Conservation (phyloP, 169 alveolate species). For the Eimeria falciformis region DNA sequence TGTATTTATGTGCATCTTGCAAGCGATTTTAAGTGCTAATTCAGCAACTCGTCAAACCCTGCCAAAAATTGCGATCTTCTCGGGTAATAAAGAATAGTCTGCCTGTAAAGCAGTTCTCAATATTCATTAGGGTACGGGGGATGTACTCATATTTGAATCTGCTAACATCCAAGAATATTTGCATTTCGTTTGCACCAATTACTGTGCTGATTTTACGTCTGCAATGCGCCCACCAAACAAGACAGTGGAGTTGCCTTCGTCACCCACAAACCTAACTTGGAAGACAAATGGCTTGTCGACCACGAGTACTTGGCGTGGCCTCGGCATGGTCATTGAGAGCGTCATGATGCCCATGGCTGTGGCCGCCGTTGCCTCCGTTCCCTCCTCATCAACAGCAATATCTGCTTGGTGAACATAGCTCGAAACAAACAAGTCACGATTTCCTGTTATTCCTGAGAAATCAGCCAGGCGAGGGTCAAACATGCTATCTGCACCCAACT, state of each 20-base stretch:
- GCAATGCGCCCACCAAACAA: slow-evolving; percentile 5
- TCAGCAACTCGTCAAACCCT: too few relatives aligned
- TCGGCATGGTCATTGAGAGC: neutral
- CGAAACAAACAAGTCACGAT: slow-evolving; percentile 27
- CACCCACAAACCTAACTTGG: slow-evolving; percentile 2
- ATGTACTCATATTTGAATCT: too few relatives aligned
- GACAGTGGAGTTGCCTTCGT: neutral
- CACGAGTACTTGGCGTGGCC: neutral
- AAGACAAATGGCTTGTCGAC: slow-evolving; percentile 14
- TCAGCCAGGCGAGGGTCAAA: slow-evolving; percentile 59
- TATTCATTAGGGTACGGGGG: too few relatives aligned
- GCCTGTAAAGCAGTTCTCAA: too few relatives aligned
- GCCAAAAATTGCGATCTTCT: too few relatives aligned
- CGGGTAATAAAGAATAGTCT: too few relatives aligned
- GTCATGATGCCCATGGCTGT: slow-evolving; percentile 50
- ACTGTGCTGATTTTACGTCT: slow-evolving; percentile 24
- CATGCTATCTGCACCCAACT: neutral
- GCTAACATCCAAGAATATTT: too few relatives aligned
- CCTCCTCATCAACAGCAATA: slow-evolving; percentile 54
- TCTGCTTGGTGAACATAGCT: slow-evolving; percentile 69
- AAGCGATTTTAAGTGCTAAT: too few relatives aligned
- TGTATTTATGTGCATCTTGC: too few relatives aligned
- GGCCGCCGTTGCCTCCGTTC: slow-evolving; percentile 76
- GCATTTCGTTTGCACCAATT: too few relatives aligned
- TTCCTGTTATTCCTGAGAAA: slow-evolving; percentile 52